Base-by-base conservation (phyloP, 2,329 filamentous ascomycete genomes). In the Exophiala alcalophila region DNA sequence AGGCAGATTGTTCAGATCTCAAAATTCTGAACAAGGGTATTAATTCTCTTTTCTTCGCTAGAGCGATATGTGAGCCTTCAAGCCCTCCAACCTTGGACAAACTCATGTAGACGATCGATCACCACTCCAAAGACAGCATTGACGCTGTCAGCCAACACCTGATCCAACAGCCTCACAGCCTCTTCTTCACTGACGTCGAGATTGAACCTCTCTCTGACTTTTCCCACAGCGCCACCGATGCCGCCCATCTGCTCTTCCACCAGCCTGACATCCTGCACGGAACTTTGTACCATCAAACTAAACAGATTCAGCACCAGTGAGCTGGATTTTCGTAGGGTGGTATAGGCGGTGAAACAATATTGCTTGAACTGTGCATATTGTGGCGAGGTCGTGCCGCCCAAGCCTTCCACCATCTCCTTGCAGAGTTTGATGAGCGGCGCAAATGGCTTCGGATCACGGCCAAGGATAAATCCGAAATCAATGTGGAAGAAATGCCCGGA, bases 351-450 rank as follows among this genome's bases (percentile, higher is more conserved):
- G 66, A 95, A 96, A 63, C 89, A 95, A 65, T 97, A 95, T 58
- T 94, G 86, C 61, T 92, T 92, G 68, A 98, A 98, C 39, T 84
- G 79, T 29, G 83, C 74, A 64, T 95, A 98, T 50, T 94, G 83
- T 15, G 86, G 79, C 3, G 85, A 88, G 23, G 77, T 76, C 5
- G 82, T 76, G 9, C 92, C 92, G 27, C 94, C 94, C 88, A 98
- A 96, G 50, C 90, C 92, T 59, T 98, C 92, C 3, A 97, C 87
- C 92, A 98, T 98, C 61, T 98, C 91, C 57, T 90, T 91, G 60
- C 85, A 91, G 6, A 98, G 79, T 65, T 98, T 98, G 83, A 98
- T 95, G 38, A 91, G 81, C 0, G 92, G 92, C 0, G 92, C 91
- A 61, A 98, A 97, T 0, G 92, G 92, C 61, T 98, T 98, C 0